Percentiles rank a stretch among this genome's conserved stretches.
Evolutionary conservation across 176 grass and related monocot species (phyloP).

Genomic region (Carex kokanica): DNA sequence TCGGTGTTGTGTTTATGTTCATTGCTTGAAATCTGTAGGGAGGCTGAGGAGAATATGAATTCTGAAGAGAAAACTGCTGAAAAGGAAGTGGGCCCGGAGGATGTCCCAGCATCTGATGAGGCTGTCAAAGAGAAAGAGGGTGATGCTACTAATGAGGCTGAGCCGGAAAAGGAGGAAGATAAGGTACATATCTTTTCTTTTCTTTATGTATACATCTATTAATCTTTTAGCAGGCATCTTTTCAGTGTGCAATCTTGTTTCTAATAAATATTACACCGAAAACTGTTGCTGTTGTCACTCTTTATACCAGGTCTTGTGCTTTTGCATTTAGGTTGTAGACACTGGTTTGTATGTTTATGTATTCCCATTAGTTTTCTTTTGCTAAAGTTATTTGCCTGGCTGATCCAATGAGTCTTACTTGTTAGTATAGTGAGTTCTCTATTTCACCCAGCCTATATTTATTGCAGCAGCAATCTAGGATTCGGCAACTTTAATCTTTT

Average conservation of each 20-base stretch:
- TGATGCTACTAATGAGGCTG: constrained; percentile 27
- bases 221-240: not conserved
- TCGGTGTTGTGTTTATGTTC: not conserved
- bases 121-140: constrained; percentile 36
- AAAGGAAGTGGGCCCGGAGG: constrained; percentile 24
- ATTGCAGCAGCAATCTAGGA: constrained; percentile 48
- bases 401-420: constrained; percentile 62
- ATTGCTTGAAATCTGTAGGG: constrained; percentile 20
- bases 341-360: not conserved
- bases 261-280: not conserved
- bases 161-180: constrained; percentile 37
- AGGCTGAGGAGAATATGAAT: constrained; percentile 31
- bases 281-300: not conserved
- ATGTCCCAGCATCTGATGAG: constrained; percentile 22
- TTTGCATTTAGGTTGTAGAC: not conserved
- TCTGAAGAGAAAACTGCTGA: constrained; percentile 32
- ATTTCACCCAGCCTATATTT: constrained; percentile 67
- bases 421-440: constrained; percentile 39
- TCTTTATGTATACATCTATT: not conserved
- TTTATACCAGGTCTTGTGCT: not conserved
- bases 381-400: constrained; percentile 16
- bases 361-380: not conserved
- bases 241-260: not conserved
- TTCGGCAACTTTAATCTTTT: constrained; percentile 31
- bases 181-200: constrained; percentile 24